Evolutionary conservation across 805 yeast species (phyloP).

Genomic region (Alloascoidea hylecoeti): DNA sequence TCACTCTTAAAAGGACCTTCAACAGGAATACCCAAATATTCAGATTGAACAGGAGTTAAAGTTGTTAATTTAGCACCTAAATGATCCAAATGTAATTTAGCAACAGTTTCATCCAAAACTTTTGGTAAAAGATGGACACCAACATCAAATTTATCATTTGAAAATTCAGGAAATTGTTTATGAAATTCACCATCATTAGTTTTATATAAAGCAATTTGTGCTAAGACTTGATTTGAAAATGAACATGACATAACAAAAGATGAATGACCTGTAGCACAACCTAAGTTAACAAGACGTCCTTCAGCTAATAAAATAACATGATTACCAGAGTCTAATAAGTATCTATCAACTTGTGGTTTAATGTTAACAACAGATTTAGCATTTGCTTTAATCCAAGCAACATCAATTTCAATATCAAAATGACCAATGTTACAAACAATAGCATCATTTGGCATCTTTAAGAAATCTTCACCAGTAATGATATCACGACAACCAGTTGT

Average conservation of each 20-base stretch:
- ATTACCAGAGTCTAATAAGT: constrained; percentile 74
- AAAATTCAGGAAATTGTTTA: constrained; percentile 72
- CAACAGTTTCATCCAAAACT: constrained; percentile 97
- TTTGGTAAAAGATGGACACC: constrained; percentile 97
- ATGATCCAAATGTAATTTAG: constrained; percentile 90
- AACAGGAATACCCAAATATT: constrained; percentile 81
- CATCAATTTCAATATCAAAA: constrained; percentile 97
- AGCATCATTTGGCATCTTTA: constrained; percentile 96
- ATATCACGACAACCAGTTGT: constrained; percentile 99
- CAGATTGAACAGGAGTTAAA: constrained; percentile 73
- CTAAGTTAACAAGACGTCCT: constrained; percentile 98
- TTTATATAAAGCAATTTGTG: constrained; percentile 96
- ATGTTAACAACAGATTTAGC: constrained; percentile 91
- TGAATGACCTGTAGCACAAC: constrained; percentile 99
- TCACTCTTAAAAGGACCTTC: constrained; percentile 98
- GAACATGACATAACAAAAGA: constrained; percentile 99
- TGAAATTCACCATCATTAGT: constrained; percentile 72
- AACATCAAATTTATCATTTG: constrained; percentile 79
- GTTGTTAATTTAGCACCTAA: constrained; percentile 79
- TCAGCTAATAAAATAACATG: constrained; percentile 94
- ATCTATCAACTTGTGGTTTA: constrained; percentile 99
- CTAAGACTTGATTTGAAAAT: constrained; percentile 98
- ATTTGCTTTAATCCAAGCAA: constrained; percentile 94
- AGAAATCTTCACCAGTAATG: constrained; percentile 79
- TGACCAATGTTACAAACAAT: constrained; percentile 99